These are phyloP conservation scores for Elaeis oleifera DNA, from an alignment of 202 grass and related monocot species.

Conservation along the genomic window DNA sequence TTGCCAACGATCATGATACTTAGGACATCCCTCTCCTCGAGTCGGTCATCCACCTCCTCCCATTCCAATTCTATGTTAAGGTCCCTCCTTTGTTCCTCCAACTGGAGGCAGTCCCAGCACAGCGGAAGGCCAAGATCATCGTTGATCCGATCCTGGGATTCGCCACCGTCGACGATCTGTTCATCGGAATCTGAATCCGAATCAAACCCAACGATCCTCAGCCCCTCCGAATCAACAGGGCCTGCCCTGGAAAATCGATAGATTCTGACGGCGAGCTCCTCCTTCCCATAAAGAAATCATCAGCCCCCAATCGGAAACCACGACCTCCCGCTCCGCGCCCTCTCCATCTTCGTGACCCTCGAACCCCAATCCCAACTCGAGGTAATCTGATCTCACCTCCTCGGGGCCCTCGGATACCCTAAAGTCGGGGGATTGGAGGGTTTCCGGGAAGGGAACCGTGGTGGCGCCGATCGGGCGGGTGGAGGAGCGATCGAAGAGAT, in stretches of 20 bases:
- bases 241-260: neutral
- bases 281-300: slow-evolving; percentile 16
- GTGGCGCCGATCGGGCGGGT: neutral
- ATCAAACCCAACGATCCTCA: neutral
- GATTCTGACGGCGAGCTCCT: slow-evolving; percentile 15
- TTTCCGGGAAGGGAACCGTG: neutral
- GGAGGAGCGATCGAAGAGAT: neutral
- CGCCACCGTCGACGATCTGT: neutral
- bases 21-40: slow-evolving; percentile 11
- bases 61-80: slow-evolving; percentile 54
- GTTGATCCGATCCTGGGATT: too few relatives aligned
- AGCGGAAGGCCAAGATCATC: slow-evolving; percentile 26
- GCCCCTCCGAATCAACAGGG: neutral
- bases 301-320: neutral
- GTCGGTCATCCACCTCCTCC: slow-evolving; percentile 55
- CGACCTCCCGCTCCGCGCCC: slow-evolving; percentile 33
- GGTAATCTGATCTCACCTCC: slow-evolving; percentile 5
- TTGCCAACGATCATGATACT: too few relatives aligned
- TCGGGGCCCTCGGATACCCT: neutral
- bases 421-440: neutral
- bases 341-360: slow-evolving; percentile 6
- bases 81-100: slow-evolving; percentile 36
- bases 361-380: neutral
- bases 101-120: slow-evolving; percentile 64
- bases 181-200: slow-evolving; percentile 34